Percentiles rank a stretch among this genome's conserved stretches.
phyloP scores from a whole-genome alignment of 441 rosid species.

The Adansonia rubrostipa region DNA sequence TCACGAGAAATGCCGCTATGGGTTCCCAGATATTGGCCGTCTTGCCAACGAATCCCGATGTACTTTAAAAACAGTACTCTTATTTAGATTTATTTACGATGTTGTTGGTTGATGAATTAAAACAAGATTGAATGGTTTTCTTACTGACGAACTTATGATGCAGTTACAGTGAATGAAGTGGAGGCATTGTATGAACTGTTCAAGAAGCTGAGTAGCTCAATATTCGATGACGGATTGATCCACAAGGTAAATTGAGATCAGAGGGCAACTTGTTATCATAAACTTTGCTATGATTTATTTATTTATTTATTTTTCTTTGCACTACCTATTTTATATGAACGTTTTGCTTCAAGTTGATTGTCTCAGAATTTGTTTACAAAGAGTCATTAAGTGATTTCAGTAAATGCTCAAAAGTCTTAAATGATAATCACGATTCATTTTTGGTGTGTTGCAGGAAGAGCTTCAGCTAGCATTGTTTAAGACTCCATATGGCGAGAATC shows the following conservation, averaged over 20 bases:
- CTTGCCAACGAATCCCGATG: slow-evolving; percentile 62
- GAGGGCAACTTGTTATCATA: background rate
- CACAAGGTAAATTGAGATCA: slow-evolving; percentile 62
- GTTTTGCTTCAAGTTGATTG: background rate
- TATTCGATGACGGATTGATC: slow-evolving; percentile 75
- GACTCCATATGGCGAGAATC: slow-evolving; percentile 47
- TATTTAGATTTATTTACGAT: background rate
- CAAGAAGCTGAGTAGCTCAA: slow-evolving; percentile 72
- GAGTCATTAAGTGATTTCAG: background rate
- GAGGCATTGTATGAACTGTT: slow-evolving; percentile 78
- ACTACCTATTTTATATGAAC: background rate
- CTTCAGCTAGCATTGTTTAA: slow-evolving; percentile 58
- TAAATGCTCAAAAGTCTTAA: background rate
- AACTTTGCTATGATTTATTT: background rate
- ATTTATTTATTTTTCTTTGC: background rate
- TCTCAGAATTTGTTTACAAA: background rate
- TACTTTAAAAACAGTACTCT: slow-evolving; percentile 21
- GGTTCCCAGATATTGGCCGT: slow-evolving; percentile 46
- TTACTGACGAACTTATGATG: slow-evolving; percentile 21
- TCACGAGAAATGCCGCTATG: slow-evolving; percentile 19
- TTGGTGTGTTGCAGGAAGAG: slow-evolving; percentile 50
- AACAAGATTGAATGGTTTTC: background rate
- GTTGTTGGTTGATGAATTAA: too few relatives aligned
- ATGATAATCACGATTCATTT: background rate
- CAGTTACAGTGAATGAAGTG: slow-evolving; percentile 80